A percentile compares a stretch with the other conserved stretches of the same genome.
Conservation (phyloP, 1,284 basidiomycete genomes). For the Fistulinella cinereoalba region DNA sequence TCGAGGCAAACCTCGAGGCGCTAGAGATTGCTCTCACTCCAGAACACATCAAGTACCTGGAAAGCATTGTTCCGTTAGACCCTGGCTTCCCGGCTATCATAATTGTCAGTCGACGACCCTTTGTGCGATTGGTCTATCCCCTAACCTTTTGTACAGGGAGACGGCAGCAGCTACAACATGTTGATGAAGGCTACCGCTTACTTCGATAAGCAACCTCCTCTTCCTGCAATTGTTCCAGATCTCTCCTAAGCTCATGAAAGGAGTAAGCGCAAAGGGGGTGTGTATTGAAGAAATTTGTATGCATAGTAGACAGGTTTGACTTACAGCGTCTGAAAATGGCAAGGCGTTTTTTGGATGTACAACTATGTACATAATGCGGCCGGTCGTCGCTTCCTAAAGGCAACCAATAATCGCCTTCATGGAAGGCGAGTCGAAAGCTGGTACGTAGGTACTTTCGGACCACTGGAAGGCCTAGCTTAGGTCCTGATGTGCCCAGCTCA, state of each 20-base stretch:
- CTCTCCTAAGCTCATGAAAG: constrained; percentile 1
- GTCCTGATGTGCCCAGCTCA: no score
- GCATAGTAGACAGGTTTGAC: no score
- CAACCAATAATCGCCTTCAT: no score
- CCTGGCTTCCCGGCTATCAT: constrained; percentile 41
- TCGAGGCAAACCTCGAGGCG: constrained; percentile 47
- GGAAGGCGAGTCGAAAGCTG: no score
- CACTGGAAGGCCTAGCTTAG: no score
- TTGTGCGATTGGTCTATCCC: not conserved
- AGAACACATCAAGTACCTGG: constrained; percentile 45
- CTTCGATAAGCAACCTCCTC: constrained; percentile 24
- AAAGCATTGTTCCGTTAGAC: constrained; percentile 41
- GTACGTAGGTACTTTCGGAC: no score
- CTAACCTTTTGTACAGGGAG: constrained; percentile 21
- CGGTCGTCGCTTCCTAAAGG: no score
- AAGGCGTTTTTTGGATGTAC: no score
- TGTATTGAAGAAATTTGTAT: not conserved
- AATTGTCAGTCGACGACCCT: constrained; percentile 34
- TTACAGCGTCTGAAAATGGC: no score
- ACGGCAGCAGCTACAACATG: constrained; percentile 20
- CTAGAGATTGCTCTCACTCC: constrained; percentile 42
- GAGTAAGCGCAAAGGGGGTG: no score
- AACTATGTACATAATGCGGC: no score
- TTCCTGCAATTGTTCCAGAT: constrained; percentile 19
- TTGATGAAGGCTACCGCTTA: constrained; percentile 15